These are phyloP conservation scores for Elaeis guineensis DNA, from an alignment of 176 grass and related monocot species.

Conservation along the genomic window DNA sequence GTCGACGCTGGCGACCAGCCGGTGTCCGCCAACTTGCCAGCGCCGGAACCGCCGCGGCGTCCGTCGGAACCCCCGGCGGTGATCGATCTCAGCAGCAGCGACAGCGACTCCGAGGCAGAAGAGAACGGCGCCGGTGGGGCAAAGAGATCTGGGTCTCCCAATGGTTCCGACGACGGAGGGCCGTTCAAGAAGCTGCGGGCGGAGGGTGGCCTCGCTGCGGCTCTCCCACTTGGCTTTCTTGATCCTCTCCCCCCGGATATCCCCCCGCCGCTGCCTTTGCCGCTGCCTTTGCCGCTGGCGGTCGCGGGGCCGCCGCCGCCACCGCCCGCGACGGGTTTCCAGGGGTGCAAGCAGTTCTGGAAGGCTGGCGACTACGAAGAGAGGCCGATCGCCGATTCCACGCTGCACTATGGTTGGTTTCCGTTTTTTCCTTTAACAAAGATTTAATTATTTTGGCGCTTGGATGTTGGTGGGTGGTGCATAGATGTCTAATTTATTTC, in stretches of 20 bases:
- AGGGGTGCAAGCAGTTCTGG: slow-evolving; percentile 83
- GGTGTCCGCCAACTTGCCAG: no score
- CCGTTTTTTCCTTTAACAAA: neutral
- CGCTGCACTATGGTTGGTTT: slow-evolving; percentile 32
- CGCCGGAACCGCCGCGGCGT: neutral
- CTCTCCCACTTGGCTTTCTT: slow-evolving; percentile 60
- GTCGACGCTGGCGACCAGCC: neutral
- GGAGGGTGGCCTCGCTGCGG: neutral
- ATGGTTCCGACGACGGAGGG: slow-evolving; percentile 3
- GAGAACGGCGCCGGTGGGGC: slow-evolving; percentile 13
- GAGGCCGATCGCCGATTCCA: slow-evolving; percentile 14
- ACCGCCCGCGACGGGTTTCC: neutral
- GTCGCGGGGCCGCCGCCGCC: neutral
- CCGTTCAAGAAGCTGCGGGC: slow-evolving; percentile 8
- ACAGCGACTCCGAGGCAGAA: slow-evolving; percentile 40
- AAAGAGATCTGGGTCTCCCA: slow-evolving; percentile 18
- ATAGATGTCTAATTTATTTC: no score
- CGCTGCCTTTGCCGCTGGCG: slow-evolving; percentile 1
- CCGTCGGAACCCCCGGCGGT: neutral
- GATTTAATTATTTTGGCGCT: no score
- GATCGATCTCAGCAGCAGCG: slow-evolving; percentile 76
- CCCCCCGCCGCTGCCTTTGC: slow-evolving; percentile 1
- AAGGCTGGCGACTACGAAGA: slow-evolving; percentile 84
- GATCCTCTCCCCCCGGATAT: slow-evolving; percentile 39
- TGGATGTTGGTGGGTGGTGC: no score